Base-by-base conservation (phyloP, 345 rosid genomes). In the Barbarea vulgaris region DNA sequence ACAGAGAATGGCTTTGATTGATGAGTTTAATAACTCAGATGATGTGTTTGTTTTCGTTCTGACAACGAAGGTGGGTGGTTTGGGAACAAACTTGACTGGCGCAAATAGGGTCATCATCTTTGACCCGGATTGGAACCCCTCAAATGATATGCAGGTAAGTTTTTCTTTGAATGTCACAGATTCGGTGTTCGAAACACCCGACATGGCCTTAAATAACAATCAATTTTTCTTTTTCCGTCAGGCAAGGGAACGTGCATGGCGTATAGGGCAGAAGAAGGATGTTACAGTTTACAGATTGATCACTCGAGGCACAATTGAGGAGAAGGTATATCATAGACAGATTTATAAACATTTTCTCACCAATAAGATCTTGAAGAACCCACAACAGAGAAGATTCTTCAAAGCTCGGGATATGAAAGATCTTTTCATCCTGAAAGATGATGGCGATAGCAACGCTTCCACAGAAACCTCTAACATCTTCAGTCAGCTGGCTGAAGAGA, bases 241-340 rank as follows among this genome's bases (percentile, higher is more conserved):
- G 97, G 99, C 99, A 5, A 92, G 99, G 88, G 99, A 95, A 81
- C 97, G 99, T 47, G 99, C 99, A 68, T 95, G 99, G 97, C 97
- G 97, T 53, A 90, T 95, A 83, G 99, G 97, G 64, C 99, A 95
- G 82, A 88, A 82, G 79, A 83, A 87, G 77, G 97, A 90, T 80
- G 99, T 95, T 55, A 87, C 87, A n/a, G 84, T 95, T 15, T 95
- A 90, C 77, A 90, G 99, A 85, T 77, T 95, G 85, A 90, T 95
- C 76, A 92, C 91, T 0, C 90, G 91, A 3, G 99, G 97, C 70
- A 89, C 97, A 60, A 95, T 95, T 69, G 99, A 95, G 83, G 99
- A 95, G 84, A 95, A 95, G 77, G 97, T 90, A 60, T 95, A 95
- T 71, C 97, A 95, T 70, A 80, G 99, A 41, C 99, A 95, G 80